Evolutionary conservation across 2,329 filamentous ascomycete species (phyloP).

Genomic region (Microsporum ferrugineum): DNA sequence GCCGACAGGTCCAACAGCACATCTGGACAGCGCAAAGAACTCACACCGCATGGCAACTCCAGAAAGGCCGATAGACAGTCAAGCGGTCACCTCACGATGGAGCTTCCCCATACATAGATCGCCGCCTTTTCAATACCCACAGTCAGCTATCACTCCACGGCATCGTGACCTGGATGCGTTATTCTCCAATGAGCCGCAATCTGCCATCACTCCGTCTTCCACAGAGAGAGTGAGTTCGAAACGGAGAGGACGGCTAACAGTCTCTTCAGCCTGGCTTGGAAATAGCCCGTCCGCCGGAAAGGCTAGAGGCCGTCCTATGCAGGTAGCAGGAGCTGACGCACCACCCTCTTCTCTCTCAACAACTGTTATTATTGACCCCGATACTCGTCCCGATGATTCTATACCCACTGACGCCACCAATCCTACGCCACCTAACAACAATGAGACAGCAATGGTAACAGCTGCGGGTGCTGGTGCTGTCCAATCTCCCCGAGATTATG

Average conservation of each 20-base stretch:
- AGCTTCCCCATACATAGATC: slow-evolving; percentile 46
- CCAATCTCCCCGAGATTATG: slow-evolving; percentile 14
- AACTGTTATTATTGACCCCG: not conserved
- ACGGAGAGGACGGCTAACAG: slow-evolving; percentile 67
- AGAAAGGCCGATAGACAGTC: slow-evolving; percentile 7
- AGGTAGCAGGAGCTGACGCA: not conserved
- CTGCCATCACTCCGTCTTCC: slow-evolving; percentile 56
- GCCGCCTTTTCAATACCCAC: slow-evolving; percentile 58
- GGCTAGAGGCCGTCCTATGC: slow-evolving; percentile 63
- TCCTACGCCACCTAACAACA: not conserved
- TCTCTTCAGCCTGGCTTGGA: slow-evolving; percentile 81
- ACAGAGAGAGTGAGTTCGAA: slow-evolving; percentile 32
- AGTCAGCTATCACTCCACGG: slow-evolving; percentile 62
- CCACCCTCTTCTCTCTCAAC: not conserved
- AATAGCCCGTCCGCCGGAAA: slow-evolving; percentile 53
- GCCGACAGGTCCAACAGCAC: slow-evolving; percentile 19
- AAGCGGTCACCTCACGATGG: slow-evolving; percentile 30
- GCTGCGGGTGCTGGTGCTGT: slow-evolving; percentile 34
- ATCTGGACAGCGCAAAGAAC: slow-evolving; percentile 16
- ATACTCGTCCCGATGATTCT: not conserved
- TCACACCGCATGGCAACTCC: slow-evolving; percentile 13
- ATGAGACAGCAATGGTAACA: not conserved
- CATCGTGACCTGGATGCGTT: slow-evolving; percentile 25
- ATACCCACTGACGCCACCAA: not conserved
- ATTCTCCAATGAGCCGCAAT: slow-evolving; percentile 47